These are phyloP conservation scores for Apiotrichum siamense DNA, from an alignment of 1,284 basidiomycete species.

Conservation along the genomic window DNA sequence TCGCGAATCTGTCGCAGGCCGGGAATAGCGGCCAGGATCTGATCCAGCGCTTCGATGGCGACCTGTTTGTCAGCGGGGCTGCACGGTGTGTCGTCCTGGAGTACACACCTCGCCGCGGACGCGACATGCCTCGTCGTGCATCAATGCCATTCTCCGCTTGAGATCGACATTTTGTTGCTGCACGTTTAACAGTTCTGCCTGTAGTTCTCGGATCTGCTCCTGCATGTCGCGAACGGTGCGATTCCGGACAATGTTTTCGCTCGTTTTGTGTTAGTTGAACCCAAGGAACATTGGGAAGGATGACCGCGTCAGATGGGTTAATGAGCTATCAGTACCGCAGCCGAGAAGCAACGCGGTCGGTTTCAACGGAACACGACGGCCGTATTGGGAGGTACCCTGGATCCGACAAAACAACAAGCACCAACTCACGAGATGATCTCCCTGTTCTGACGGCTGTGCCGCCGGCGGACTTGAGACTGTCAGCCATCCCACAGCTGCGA, in stretches of 20 bases:
- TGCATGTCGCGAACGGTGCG: constrained; percentile 6
- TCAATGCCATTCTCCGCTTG: background rate
- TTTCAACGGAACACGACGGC: too few relatives aligned
- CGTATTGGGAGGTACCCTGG: too few relatives aligned
- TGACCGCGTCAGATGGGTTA: too few relatives aligned
- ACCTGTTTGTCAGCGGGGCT: background rate
- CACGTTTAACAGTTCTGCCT: constrained; percentile 12
- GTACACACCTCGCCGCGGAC: constrained; percentile 1
- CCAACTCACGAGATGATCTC: constrained; percentile 16
- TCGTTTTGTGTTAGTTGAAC: too few relatives aligned
- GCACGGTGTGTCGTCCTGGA: background rate
- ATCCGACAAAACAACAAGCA: too few relatives aligned
- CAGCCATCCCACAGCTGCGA: background rate
- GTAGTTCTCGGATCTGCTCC: constrained; percentile 11
- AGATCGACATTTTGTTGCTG: constrained; percentile 5
- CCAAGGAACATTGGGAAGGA: background rate
- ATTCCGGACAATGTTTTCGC: constrained; percentile 15
- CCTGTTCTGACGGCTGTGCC: constrained; percentile 15
- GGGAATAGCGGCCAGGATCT: constrained; percentile 8
- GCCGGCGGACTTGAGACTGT: constrained; percentile 13
- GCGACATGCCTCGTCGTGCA: background rate
- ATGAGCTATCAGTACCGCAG: too few relatives aligned
- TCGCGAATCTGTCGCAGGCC: constrained; percentile 6
- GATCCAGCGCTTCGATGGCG: constrained; percentile 5
- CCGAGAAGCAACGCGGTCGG: too few relatives aligned